Evolutionary conservation across 768 basidiomycete genomes (phyloP).

Genomic region (Solioccasus polychromus): DNA sequence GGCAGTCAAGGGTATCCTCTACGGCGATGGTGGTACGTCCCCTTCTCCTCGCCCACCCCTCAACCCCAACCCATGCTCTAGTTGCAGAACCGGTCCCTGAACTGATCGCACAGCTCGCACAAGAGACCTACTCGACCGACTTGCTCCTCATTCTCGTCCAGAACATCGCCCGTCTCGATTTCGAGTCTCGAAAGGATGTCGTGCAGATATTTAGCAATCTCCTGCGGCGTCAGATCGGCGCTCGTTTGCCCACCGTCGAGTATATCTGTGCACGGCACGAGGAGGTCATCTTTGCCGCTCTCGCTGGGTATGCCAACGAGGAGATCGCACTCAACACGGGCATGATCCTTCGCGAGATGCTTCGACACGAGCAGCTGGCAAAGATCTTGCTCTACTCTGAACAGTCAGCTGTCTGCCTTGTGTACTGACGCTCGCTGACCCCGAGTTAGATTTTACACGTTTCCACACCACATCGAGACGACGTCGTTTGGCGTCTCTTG

Average conservation of each 20-base stretch:
- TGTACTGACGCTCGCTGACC: conserved; percentile 1
- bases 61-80: conserved; percentile 4
- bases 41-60: background rate
- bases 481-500: conserved; percentile 98
- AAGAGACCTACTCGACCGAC: conserved; percentile 92
- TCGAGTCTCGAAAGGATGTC: conserved; percentile 87
- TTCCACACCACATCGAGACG: conserved; percentile 94
- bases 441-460: conserved; percentile 83
- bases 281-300: conserved; percentile 75
- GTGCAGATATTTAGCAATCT: conserved; percentile 90
- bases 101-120: conserved; percentile 88
- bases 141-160: conserved; percentile 77
- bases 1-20: conserved; percentile 84
- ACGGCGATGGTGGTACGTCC: conserved; percentile 79
- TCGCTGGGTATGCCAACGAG: conserved; percentile 93
- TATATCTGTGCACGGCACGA: conserved; percentile 78
- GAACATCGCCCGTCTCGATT: conserved; percentile 85
- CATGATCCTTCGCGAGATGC: conserved; percentile 96
- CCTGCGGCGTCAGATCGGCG: conserved; percentile 85
- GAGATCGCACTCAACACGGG: conserved; percentile 97
- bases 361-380: conserved; percentile 86
- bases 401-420: conserved; percentile 59
- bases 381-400: conserved; percentile 92
- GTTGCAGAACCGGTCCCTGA: conserved; percentile 78
- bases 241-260: conserved; percentile 94